Evolutionary conservation across 768 basidiomycete species (phyloP), one percentile per base, ranked within the genome.

Genomic region (Boletellus ananas): DNA sequence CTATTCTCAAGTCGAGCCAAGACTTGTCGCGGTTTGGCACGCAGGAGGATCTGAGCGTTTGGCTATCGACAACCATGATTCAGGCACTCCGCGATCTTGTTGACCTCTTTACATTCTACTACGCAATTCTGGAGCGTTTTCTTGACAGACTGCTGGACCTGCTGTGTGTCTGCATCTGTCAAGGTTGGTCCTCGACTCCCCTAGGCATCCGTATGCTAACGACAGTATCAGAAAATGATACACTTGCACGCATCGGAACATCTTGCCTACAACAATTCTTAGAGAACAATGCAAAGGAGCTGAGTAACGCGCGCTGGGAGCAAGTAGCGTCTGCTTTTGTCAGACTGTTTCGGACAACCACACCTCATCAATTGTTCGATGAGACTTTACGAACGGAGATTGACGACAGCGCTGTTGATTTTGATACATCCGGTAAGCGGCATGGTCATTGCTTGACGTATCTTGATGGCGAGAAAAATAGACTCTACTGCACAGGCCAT

Each of bases 1-100:
- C 94, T 0, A 91, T 98, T 41, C 76, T 99, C 35, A 92, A 91
- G 60, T 94, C 92, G 14, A 90, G 84, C 58, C 88, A 93, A 70
- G 95, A 96, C 65, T 67, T 95, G 34, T 88, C 92, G 12, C 80
- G 95, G 17, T 98, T 97, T 73, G 89, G 79, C 66, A 94, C 93
- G 5, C 93, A 96, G 61, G 96, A 98, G 63, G 96, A 98, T 59
- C 95, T 98, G 93, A 96, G 93, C 60, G 94, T 99, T 23, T 99
- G 96, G 96, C 70, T 99, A 40, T 97, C 94, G 21, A 96, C 96
- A 13, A 99, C 96, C 3, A 94, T 99, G 90, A 96, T 98, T 43
- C 94, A 97, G 64, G 96, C 96, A 1, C 78, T 99, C 40, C 84
- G 96, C 39, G 90, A 97, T 68, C 77, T 98, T 54, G 90, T 99